Evolutionary conservation across 495 filamentous ascomycete genomes (phyloP), one percentile per base, ranked within the genome.

Genomic region (Amorphotheca resinae): DNA sequence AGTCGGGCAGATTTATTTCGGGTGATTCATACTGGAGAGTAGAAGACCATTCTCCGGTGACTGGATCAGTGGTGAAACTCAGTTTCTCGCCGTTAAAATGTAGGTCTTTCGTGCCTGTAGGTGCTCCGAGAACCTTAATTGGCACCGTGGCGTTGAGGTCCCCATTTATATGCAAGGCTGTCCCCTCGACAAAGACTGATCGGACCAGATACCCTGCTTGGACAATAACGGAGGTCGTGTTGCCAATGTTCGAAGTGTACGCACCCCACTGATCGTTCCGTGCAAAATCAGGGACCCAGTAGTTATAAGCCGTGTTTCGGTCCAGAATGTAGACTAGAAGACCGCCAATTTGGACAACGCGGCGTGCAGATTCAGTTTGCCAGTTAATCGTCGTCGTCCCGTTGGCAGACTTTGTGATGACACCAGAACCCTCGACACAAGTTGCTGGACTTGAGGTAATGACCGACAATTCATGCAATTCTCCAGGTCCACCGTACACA

Each of bases 171-270:
- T 74, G 61, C 3, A 86, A 59, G 9, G 65, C 63, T 5, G 45
- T 53, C 9, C 69, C 68, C 18, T 66, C 26, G 4, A 82, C 45
- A 6, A 63, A 64, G 1, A 76, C 79, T 6, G 64, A 74, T 11
- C 84, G 74, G 22, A 87, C 65, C n/a, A 89, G 77, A 52, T 87
- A 87, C 4, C 80, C 77, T 0, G 78, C 84, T 44, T 79, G 71
- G 45, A 86, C 65, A 42, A 87, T 81, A 2, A 84, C 60, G 0
- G 73, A 68, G 0, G 63, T 64, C 14, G 61, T 62, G 33, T 55
- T 49, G 6, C 30, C 45, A 25, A 64, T 59, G 65, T 56, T 49
- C 60, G 39, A n/a, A 56, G 64, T 21, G 25, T 41, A 51, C 17
- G 51, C 48, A 28, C 59, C 59, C 44, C 51, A 47, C 7, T 62